These are phyloP conservation scores for Corinectria fuckeliana DNA, from an alignment of 2,329 filamentous ascomycete species.

Conservation along the genomic window DNA sequence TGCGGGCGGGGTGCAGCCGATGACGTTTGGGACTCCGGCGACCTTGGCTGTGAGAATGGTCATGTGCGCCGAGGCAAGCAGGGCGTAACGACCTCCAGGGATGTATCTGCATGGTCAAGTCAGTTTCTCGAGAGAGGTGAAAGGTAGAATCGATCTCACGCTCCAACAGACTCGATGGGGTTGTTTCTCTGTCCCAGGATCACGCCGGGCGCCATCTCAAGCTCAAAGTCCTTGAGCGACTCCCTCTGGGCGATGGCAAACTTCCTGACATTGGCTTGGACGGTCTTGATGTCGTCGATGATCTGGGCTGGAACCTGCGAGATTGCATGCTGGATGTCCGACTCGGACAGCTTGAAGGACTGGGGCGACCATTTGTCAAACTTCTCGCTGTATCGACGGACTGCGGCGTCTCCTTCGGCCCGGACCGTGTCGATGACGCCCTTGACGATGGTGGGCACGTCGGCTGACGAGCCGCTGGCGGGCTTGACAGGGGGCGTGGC, in stretches of 20 bases:
- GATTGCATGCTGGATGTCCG: slow-evolving; percentile 54
- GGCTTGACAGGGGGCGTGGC: slow-evolving; percentile 4
- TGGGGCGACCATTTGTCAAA: slow-evolving; percentile 61
- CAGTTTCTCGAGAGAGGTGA: background rate
- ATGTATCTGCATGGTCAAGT: slow-evolving; percentile 1
- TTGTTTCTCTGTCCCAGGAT: slow-evolving; percentile 14
- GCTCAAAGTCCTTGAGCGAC: slow-evolving; percentile 21
- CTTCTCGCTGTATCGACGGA: slow-evolving; percentile 56
- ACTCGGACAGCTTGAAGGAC: slow-evolving; percentile 54
- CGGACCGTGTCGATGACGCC: slow-evolving; percentile 56
- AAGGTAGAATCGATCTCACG: background rate
- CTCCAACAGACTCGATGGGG: slow-evolving; percentile 14
- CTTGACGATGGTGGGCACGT: slow-evolving; percentile 45
- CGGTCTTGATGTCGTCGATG: slow-evolving; percentile 42
- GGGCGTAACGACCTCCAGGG: slow-evolving; percentile 18
- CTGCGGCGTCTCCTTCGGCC: slow-evolving; percentile 53
- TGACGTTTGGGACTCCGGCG: slow-evolving; percentile 18
- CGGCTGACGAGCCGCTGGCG: slow-evolving; percentile 9
- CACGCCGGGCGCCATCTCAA: slow-evolving; percentile 17
- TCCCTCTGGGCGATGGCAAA: slow-evolving; percentile 17
- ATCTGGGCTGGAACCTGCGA: slow-evolving; percentile 52
- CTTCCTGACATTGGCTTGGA: slow-evolving; percentile 25
- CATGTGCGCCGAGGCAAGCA: slow-evolving; percentile 25
- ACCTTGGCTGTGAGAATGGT: slow-evolving; percentile 26
- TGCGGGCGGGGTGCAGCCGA: slow-evolving; percentile 22